These are phyloP conservation scores for Talaromyces nanjingensis DNA, from an alignment of 495 filamentous ascomycete genomes.

Conservation along the genomic window DNA sequence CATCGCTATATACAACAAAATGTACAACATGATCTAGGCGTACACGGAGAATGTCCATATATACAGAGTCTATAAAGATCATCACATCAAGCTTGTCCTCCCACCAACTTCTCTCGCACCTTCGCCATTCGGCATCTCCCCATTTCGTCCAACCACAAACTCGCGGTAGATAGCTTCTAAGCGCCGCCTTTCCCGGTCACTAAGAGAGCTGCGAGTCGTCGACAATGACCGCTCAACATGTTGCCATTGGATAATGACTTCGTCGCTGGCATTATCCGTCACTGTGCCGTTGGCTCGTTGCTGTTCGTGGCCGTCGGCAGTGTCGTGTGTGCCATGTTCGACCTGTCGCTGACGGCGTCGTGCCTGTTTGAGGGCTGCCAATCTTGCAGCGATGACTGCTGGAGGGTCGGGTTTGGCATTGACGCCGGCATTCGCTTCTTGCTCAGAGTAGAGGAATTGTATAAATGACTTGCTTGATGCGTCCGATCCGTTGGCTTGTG, in stretches of 20 bases:
- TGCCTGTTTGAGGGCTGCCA: constrained; percentile 63
- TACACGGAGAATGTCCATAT: constrained; percentile 5
- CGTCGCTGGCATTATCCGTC: constrained; percentile 41
- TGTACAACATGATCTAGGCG: background rate
- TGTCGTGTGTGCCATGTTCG: constrained; percentile 33
- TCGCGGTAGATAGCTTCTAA: constrained; percentile 79
- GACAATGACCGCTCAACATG: constrained; percentile 72
- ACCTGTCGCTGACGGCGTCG: constrained; percentile 52
- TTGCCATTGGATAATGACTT: constrained; percentile 81
- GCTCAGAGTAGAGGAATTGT: constrained; percentile 70
- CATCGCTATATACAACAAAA: background rate
- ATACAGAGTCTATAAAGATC: constrained; percentile 1
- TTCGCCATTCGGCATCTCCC: constrained; percentile 90
- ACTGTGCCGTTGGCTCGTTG: constrained; percentile 23
- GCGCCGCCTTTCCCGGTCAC: constrained; percentile 61
- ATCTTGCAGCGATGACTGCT: constrained; percentile 63
- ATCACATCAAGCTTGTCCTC: constrained; percentile 84
- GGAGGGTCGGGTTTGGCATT: constrained; percentile 51
- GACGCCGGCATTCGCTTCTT: constrained; percentile 31
- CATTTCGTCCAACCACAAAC: constrained; percentile 85
- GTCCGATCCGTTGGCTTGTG: constrained; percentile 27
- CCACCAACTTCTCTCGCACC: constrained; percentile 87
- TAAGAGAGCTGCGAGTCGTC: constrained; percentile 79
- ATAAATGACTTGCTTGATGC: constrained; percentile 50
- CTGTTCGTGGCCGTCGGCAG: constrained; percentile 16